Base-by-base conservation (phyloP, 2,329 filamentous ascomycete species). In the Ophiostoma piceae region DNA sequence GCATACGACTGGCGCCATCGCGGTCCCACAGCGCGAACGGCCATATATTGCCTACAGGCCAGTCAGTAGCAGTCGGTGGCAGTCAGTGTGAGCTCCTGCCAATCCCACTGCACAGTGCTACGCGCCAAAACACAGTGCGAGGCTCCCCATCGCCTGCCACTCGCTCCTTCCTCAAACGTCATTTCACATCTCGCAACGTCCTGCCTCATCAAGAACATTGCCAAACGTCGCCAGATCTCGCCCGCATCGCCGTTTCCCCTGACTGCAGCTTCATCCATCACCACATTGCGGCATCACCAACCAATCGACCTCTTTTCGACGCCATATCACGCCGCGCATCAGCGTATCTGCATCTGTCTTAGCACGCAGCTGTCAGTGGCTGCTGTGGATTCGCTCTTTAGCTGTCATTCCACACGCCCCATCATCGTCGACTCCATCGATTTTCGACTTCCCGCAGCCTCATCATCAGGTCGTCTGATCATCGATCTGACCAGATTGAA, bases 101-200 rank as follows among this genome's bases (percentile, higher is more conserved):
- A 47, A 19, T 26, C 3, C 22, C 12, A 16, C 2, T 43, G 65
- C 65, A 47, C 37, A 66, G 65, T 66, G 65, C 65, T 14, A 6
- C 6, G 22, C 65, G 12, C 65, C 39, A 66, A 47, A 26, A 47
- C 39, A 66, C 65, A 66, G 65, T 66, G 65, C 65, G 35, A 19
- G 22, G 16, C 39, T 16, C 26, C 65, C 14, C n/a, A 16, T 26
- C 11, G 14, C 22, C 22, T 66, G 64, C 39, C n/a, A 26, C 37
- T 66, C 37, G 37, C 65, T 66, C 65, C 65, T 66, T 66, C 65
- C 65, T 47, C 65, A 66, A 66, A 66, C 65, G 65, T 66, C 65
- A 66, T 66, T 66, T 66, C 65, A 65, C 62, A 39, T 65, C 60
- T 64, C 62, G 62, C 62, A 65, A 39, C 62, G 62, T 60, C 62